These are phyloP conservation scores for Ambrosia hybrid DNA, from an alignment of 140 eudicot species.

Conservation along the genomic window DNA sequence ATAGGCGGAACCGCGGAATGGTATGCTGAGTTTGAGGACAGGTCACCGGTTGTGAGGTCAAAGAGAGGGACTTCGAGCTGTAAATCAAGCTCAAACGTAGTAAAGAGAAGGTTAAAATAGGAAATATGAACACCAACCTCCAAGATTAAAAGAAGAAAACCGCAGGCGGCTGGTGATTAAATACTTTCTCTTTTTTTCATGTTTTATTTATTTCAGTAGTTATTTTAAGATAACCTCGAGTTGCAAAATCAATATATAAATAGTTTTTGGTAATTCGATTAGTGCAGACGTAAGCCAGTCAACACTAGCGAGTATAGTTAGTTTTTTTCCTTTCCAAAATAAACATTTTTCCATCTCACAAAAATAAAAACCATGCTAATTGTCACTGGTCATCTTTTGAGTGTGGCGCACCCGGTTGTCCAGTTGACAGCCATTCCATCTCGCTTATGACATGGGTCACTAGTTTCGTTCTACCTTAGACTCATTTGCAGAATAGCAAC, in stretches of 20 bases:
- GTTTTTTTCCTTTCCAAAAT: no score
- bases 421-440: no score
- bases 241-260: neutral
- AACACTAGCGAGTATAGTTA: no score
- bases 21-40: constrained; percentile 38
- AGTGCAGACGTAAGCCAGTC: no score
- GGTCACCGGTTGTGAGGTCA: constrained; percentile 54
- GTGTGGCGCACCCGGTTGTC: no score
- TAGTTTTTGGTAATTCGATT: no score
- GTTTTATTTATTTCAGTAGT: constrained; percentile 11
- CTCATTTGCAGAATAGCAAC: no score
- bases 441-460: no score
- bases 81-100: constrained; percentile 14
- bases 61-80: constrained; percentile 44
- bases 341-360: no score
- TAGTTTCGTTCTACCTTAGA: no score
- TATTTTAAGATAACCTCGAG: constrained; percentile 4
- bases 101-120: constrained; percentile 34
- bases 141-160: constrained; percentile 12
- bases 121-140: constrained; percentile 28
- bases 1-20: constrained; percentile 21
- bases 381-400: no score
- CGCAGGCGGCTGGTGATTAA: constrained; percentile 14
- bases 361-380: no score
- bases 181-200: constrained; percentile 7